Conservation (phyloP, 208 protist genomes). For the Entamoeba histolytica region DNA sequence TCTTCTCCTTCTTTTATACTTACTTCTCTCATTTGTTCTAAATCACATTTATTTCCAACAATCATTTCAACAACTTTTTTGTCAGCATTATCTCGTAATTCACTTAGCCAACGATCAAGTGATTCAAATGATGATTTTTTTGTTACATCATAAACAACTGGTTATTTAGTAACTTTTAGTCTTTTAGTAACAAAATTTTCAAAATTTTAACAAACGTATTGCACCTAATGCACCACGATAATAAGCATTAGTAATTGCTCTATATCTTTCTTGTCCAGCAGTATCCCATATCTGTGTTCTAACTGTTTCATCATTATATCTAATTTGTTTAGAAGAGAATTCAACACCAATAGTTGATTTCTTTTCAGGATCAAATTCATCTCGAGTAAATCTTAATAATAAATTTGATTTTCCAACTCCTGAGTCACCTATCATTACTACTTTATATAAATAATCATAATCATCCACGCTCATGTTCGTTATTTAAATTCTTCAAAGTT, state of each 20-base stretch:
- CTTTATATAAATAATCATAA: constrained; percentile 25
- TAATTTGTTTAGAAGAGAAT: constrained; percentile 30
- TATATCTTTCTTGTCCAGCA: background rate
- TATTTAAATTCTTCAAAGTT: too few species aligned
- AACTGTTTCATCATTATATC: constrained; percentile 26
- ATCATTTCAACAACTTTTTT: constrained; percentile 14
- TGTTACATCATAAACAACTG: constrained; percentile 30
- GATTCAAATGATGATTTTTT: constrained; percentile 20
- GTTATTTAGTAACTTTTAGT: too few species aligned
- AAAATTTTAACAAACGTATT: background rate
- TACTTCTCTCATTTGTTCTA: constrained; percentile 30
- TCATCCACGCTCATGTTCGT: background rate
- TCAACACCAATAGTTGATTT: constrained; percentile 44
- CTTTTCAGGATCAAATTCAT: constrained; percentile 31
- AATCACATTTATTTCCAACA: constrained; percentile 40
- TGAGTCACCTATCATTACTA: constrained; percentile 32
- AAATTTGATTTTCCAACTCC: constrained; percentile 38
- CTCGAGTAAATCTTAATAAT: constrained; percentile 31
- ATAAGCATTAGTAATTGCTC: background rate
- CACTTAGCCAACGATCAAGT: constrained; percentile 16
- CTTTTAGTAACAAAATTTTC: too few species aligned
- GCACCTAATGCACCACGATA: background rate
- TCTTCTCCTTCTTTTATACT: constrained; percentile 23
- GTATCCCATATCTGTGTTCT: constrained; percentile 42
- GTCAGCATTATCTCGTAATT: constrained; percentile 16